These are phyloP conservation scores for Nothopassalora personata DNA, from an alignment of 2,329 filamentous ascomycete genomes.

Conservation along the genomic window DNA sequence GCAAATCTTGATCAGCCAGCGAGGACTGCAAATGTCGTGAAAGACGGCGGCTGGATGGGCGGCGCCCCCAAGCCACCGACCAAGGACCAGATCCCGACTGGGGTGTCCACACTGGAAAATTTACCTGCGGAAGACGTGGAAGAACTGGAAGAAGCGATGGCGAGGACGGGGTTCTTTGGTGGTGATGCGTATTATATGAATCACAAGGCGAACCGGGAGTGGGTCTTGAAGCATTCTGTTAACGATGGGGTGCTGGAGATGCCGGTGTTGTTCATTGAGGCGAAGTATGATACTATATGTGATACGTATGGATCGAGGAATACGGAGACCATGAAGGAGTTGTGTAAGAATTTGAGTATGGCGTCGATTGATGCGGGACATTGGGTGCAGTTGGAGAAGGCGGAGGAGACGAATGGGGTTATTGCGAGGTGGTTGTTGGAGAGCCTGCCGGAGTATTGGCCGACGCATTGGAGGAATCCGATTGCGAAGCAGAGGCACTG, in stretches of 20 bases:
- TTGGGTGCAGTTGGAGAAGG: conserved; percentile 24
- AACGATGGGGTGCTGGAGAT: conserved; percentile 32
- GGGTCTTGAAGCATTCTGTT: conserved; percentile 33
- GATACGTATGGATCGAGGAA: conserved; percentile 31
- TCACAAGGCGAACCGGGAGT: conserved; percentile 39
- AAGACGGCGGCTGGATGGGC: conserved; percentile 31
- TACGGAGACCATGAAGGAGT: conserved; percentile 31
- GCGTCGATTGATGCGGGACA: conserved; percentile 30
- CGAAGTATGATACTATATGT: conserved; percentile 36
- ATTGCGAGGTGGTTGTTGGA: conserved; percentile 22
- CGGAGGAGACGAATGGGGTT: conserved; percentile 20
- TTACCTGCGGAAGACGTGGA: conserved; percentile 20
- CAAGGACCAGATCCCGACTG: conserved; percentile 26
- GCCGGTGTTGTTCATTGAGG: conserved; percentile 37
- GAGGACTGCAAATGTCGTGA: conserved; percentile 12
- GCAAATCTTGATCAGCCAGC: conserved; percentile 23
- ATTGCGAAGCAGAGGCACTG: neutral
- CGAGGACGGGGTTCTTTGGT: conserved; percentile 37
- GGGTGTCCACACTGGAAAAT: conserved; percentile 21
- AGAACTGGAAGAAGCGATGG: conserved; percentile 31
- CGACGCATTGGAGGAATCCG: neutral
- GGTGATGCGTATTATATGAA: conserved; percentile 41
- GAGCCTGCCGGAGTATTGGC: neutral
- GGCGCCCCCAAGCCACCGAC: conserved; percentile 20
- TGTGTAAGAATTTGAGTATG: conserved; percentile 36